Evolutionary conservation across 108 stramenopile species (phyloP).

Genomic region (Cyclotella kingstonii): DNA sequence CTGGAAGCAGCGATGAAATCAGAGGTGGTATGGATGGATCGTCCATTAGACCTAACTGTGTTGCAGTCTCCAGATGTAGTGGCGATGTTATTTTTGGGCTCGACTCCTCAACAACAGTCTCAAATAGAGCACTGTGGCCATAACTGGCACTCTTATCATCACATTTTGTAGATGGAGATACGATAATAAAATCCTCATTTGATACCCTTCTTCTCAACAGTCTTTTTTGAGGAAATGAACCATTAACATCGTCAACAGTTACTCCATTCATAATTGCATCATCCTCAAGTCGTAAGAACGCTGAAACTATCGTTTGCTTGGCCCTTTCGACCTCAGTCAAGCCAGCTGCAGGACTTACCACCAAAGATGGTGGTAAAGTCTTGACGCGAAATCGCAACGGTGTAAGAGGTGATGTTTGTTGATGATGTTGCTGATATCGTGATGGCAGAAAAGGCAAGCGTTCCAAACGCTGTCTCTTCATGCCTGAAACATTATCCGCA

Average conservation of each 20-base stretch:
- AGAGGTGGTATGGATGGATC: slow-evolving; percentile 69
- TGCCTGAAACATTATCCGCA: slow-evolving; percentile 18
- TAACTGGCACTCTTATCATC: no score
- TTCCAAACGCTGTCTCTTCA: slow-evolving; percentile 13
- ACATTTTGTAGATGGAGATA: no score
- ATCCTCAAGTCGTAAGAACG: slow-evolving; percentile 41
- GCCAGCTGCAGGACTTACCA: slow-evolving; percentile 32
- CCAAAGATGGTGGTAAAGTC: slow-evolving; percentile 41
- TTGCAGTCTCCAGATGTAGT: slow-evolving; percentile 78
- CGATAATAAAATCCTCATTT: slow-evolving; percentile 25
- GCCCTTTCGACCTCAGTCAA: slow-evolving; percentile 50
- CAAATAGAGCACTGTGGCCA: slow-evolving; percentile 8
- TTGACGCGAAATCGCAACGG: slow-evolving; percentile 24
- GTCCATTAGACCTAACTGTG: slow-evolving; percentile 69
- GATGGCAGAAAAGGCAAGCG: slow-evolving; percentile 43
- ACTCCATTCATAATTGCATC: slow-evolving; percentile 7
- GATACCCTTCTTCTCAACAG: slow-evolving; percentile 19
- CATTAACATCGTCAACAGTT: neutral
- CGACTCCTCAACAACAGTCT: slow-evolving; percentile 24
- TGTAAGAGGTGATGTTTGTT: neutral
- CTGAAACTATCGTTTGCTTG: slow-evolving; percentile 46
- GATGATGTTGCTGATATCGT: slow-evolving; percentile 12
- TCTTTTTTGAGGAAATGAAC: slow-evolving; percentile 19
- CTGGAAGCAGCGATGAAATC: slow-evolving; percentile 55
- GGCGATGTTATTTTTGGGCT: slow-evolving; percentile 16